A percentile compares a stretch with the other conserved stretches of the same genome.
phyloP scores from a whole-genome alignment of 352 stramenopile species.

The Globisporangium uncinulatum region DNA sequence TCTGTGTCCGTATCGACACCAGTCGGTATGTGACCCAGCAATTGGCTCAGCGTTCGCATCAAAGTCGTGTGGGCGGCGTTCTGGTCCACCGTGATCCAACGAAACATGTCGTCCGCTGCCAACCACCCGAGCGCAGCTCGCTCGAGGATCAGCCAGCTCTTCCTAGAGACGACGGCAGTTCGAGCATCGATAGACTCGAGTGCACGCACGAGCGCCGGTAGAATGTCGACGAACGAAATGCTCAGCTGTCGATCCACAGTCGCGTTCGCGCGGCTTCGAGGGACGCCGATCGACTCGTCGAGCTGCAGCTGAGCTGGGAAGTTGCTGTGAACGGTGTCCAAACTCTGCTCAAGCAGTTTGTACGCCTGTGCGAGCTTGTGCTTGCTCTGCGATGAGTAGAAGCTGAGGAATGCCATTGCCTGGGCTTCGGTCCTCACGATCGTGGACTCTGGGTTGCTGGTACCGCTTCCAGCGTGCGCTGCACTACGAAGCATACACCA shows the following conservation, averaged over 20 bases:
- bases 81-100: constrained; percentile 58
- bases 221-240: constrained; percentile 33
- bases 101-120: constrained; percentile 56
- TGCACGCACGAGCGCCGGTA: constrained; percentile 24
- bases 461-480: not conserved
- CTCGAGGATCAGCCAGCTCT: constrained; percentile 31
- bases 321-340: constrained; percentile 15
- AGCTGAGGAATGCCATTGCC: constrained; percentile 21
- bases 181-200: not conserved
- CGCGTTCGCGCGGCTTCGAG: not conserved
- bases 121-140: constrained; percentile 43
- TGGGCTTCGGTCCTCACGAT: constrained; percentile 22
- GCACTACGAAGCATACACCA: not conserved
- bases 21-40: constrained; percentile 19
- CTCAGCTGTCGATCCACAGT: constrained; percentile 51
- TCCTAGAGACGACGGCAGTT: not conserved
- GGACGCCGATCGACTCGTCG: not conserved
- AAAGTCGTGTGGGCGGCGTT: constrained; percentile 27
- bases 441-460: constrained; percentile 11
- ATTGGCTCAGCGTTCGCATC: constrained; percentile 18
- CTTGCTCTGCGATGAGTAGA: not conserved
- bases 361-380: constrained; percentile 1
- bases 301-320: constrained; percentile 14
- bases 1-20: not conserved
- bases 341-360: constrained; percentile 18